Base-by-base conservation (phyloP, 108 stramenopile species). In the Nitzschia sp. region DNA sequence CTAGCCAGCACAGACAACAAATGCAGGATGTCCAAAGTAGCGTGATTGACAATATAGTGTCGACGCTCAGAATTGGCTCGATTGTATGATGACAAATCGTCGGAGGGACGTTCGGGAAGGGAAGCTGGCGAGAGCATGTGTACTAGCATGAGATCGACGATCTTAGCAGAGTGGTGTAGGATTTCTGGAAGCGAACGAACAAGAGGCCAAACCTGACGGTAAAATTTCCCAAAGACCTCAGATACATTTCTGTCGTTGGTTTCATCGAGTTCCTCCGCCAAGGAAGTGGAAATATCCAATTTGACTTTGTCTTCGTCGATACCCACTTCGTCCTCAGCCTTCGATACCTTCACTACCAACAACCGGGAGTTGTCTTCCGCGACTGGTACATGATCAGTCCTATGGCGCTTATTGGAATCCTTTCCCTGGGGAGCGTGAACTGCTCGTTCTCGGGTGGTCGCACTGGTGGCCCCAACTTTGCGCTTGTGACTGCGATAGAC, bases 11-110 rank as follows among this genome's bases (percentile, higher is more conserved):
- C 93, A 20, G 89, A 83, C 26, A 91, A 57, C 19, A 94, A 52
- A 71, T 94, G 93, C 8, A 94, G 66, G 60, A 91, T 79, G 67
- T 94, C 93, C 50, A 79, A 79, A n/a, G 93, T 94, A 10, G 86
- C 90, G 76, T 78, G 76, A 72, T 90, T 93, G 41, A 84, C 77
- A n/a, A 80, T 57, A 46, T 69, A 89, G n/a, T 55, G 41, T 19
- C 37, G 19, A 65, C 29, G 44, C n/a, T 51, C 52, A 14, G 58
- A 53, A 21, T 26, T 14, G 12, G 46, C 15, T 7, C 15, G 12
- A 22, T 52, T 40, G 37, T 22, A 22, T 41, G 54, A 11, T 15
- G 39, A 9, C 20, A 37, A 12, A 41, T 46, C 9, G 21, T 69
- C 44, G 6, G 71, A 56, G 7, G 66, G 70, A 20, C 63, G 34